phyloP scores from a whole-genome alignment of 2,329 filamentous ascomycete species.

The Metarhizium sp. region DNA sequence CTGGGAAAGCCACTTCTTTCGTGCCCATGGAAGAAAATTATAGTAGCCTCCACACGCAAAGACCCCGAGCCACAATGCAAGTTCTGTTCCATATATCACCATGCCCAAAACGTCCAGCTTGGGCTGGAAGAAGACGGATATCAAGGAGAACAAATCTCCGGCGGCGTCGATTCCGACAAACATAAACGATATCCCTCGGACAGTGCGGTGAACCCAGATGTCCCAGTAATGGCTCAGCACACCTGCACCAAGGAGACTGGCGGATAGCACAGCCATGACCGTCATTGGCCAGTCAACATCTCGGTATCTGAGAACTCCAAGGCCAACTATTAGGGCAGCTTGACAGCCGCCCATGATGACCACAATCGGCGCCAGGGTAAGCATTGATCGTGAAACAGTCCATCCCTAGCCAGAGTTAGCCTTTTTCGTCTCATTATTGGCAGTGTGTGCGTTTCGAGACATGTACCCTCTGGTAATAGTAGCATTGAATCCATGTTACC shows the following conservation, averaged over 20 bases:
- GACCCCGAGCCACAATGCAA: conserved; percentile 57
- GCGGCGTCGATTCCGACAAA: conserved; percentile 63
- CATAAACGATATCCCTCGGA: conserved; percentile 61
- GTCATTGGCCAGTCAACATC: conserved; percentile 51
- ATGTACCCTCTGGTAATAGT: conserved; percentile 29
- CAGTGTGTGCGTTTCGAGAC: conserved; percentile 10
- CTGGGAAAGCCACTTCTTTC: conserved; percentile 21
- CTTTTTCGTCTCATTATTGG: background rate
- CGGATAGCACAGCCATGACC: conserved; percentile 58
- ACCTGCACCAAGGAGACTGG: conserved; percentile 52
- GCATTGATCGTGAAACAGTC: conserved; percentile 36
- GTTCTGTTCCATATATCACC: conserved; percentile 57
- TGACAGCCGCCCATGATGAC: conserved; percentile 50
- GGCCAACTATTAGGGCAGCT: conserved; percentile 47
- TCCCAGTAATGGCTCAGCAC: conserved; percentile 62
- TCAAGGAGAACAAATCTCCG: conserved; percentile 57
- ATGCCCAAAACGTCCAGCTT: conserved; percentile 51
- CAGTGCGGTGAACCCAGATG: conserved; percentile 56
- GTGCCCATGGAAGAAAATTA: conserved; percentile 51
- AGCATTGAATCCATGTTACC: conserved; percentile 33
- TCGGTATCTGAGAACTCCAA: conserved; percentile 33
- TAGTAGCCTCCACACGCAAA: conserved; percentile 57
- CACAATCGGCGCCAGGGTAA: conserved; percentile 41
- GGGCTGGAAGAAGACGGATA: conserved; percentile 54
- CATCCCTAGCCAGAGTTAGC: conserved; percentile 34